Conservation (phyloP, 179 eudicot genomes). For the Sideroxylon spinosum region DNA sequence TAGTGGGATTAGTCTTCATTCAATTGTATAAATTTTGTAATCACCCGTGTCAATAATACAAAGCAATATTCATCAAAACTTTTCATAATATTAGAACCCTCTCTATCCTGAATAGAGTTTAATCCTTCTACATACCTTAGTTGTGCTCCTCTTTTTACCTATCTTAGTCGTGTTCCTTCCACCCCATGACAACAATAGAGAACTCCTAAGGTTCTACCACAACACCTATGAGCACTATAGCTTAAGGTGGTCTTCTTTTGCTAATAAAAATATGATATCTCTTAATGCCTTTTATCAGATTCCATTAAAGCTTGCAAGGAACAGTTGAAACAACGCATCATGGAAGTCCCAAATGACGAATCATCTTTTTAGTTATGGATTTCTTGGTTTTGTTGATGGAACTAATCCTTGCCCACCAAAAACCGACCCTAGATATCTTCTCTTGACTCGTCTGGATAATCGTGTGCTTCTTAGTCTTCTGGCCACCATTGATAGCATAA, state of each 20-base stretch:
- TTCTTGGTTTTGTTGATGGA: not conserved
- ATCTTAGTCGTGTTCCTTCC: too few relatives aligned
- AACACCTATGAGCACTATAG: not conserved
- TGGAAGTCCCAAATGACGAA: not conserved
- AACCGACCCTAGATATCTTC: not conserved
- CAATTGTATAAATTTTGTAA: too few relatives aligned
- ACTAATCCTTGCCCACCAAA: not conserved
- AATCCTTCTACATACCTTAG: too few relatives aligned
- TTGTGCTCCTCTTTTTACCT: too few relatives aligned
- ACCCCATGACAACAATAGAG: too few relatives aligned
- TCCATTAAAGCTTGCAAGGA: not conserved
- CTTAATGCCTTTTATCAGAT: not conserved
- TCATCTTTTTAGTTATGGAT: not conserved
- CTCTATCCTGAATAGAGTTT: too few relatives aligned
- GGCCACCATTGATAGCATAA: not conserved
- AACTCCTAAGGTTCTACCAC: too few relatives aligned
- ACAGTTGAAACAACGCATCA: not conserved
- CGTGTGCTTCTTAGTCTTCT: not conserved
- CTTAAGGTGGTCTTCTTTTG: not conserved
- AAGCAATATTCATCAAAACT: too few relatives aligned
- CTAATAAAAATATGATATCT: not conserved
- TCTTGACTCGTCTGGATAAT: not conserved
- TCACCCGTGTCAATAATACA: too few relatives aligned
- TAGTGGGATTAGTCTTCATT: too few relatives aligned
- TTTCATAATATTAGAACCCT: too few relatives aligned